Conservation (phyloP, 805 yeast genomes). For the Yarrowia sp. region DNA sequence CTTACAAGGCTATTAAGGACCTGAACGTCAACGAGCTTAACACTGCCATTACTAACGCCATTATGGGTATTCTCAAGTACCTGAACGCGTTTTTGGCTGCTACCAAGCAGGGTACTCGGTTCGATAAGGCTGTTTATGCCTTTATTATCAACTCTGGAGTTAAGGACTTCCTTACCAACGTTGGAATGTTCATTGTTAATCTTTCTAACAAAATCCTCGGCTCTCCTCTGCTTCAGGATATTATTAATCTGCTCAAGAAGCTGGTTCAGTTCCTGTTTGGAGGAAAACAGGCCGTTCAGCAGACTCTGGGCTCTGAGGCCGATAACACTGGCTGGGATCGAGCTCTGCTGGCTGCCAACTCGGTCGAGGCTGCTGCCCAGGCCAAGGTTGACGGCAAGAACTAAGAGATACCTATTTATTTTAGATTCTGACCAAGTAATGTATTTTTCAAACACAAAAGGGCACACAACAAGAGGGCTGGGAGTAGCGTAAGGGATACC, state of each 20-base stretch:
- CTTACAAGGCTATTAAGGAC: background rate
- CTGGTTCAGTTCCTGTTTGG: background rate
- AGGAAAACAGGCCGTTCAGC: slow-evolving; percentile 1
- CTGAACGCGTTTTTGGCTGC: slow-evolving; percentile 18
- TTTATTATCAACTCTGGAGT: slow-evolving; percentile 19
- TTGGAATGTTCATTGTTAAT: slow-evolving; percentile 7
- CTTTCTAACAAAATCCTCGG: slow-evolving; percentile 23
- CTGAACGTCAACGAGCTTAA: slow-evolving; percentile 14
- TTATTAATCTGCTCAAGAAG: slow-evolving; percentile 11
- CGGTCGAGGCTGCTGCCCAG: slow-evolving; percentile 13
- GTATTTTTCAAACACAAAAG: too few relatives aligned
- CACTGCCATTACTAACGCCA: slow-evolving; percentile 15
- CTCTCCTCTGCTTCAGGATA: slow-evolving; percentile 11
- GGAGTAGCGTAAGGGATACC: too few relatives aligned
- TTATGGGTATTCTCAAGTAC: slow-evolving; percentile 17
- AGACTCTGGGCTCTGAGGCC: background rate
- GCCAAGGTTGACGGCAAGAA: background rate
- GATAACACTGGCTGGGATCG: background rate
- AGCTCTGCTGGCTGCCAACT: slow-evolving; percentile 5
- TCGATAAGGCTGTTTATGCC: slow-evolving; percentile 19
- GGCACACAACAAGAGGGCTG: too few relatives aligned
- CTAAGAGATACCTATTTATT: background rate
- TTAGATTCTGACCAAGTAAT: too few relatives aligned
- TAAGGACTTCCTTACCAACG: slow-evolving; percentile 11
- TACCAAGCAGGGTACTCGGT: slow-evolving; percentile 13